phyloP scores from a whole-genome alignment of 2,329 filamentous ascomycete species.

The Aspergillus costaricaensis region DNA sequence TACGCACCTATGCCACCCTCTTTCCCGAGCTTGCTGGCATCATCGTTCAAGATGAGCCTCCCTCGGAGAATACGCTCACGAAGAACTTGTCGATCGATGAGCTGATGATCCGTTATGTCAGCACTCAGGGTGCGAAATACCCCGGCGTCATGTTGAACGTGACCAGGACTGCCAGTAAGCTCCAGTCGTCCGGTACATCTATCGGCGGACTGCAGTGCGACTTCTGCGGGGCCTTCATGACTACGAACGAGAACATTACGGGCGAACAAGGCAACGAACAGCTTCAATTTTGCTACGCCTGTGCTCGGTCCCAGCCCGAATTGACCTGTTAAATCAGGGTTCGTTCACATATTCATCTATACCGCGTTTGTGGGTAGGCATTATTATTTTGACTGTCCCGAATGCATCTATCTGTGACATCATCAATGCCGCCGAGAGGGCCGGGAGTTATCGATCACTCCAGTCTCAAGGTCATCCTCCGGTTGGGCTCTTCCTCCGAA shows the following conservation, averaged over 20 bases:
- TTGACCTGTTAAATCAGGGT: conserved; percentile 24
- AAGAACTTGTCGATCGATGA: conserved; percentile 82
- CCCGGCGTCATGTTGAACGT: conserved; percentile 94
- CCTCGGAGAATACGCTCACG: conserved; percentile 39
- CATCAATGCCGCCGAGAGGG: conserved; percentile 14
- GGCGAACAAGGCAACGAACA: conserved; percentile 48
- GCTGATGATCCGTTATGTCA: conserved; percentile 86
- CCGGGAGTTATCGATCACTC: conserved; percentile 27
- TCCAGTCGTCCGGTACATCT: conserved; percentile 52
- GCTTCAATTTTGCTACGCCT: conserved; percentile 48
- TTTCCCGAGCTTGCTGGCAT: conserved; percentile 55
- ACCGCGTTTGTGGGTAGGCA: not conserved
- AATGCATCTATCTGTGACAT: not conserved
- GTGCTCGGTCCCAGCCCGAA: conserved; percentile 43
- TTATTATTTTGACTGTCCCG: not conserved
- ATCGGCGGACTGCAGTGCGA: conserved; percentile 54
- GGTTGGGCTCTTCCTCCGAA: conserved; percentile 31
- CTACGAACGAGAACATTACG: conserved; percentile 60
- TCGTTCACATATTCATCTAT: not conserved
- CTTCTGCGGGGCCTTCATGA: conserved; percentile 69
- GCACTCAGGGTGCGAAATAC: conserved; percentile 79
- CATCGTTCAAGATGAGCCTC: conserved; percentile 44
- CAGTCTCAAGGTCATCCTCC: conserved; percentile 34
- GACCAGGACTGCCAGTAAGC: conserved; percentile 83
- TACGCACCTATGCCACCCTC: conserved; percentile 64